Evolutionary conservation across 129 eudicot genomes (phyloP).

Genomic region (Saposhnikovia divaricata): DNA sequence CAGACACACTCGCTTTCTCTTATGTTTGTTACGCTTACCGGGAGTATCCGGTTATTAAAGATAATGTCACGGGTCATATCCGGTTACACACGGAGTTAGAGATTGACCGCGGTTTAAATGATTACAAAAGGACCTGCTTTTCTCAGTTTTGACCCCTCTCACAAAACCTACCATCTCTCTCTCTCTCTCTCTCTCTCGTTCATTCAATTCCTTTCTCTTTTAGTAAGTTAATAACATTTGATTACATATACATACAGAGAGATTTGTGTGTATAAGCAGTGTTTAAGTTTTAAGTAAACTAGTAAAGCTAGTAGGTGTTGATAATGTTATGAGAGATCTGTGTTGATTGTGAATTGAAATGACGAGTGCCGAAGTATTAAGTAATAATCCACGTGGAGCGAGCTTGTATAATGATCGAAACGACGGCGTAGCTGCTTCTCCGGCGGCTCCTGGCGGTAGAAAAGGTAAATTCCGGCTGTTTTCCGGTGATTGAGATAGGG

Average conservation of each 20-base stretch:
- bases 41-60: conserved; percentile 25
- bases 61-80: not conserved
- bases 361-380: conserved; percentile 58
- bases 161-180: conserved; percentile 17
- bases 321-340: conserved; percentile 67
- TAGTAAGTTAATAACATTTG: not conserved
- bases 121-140: conserved; percentile 21
- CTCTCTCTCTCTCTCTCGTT: conserved; percentile 5
- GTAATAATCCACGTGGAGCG: conserved; percentile 24
- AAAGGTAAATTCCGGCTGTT: conserved; percentile 45
- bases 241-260: not conserved
- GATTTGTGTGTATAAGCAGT: not conserved
- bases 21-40: conserved; percentile 29
- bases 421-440: conserved; percentile 26
- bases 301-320: not conserved
- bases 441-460: conserved; percentile 31
- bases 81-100: conserved; percentile 15
- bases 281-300: conserved; percentile 11
- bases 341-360: conserved; percentile 33
- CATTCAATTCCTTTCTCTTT: not conserved
- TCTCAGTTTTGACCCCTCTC: conserved; percentile 33
- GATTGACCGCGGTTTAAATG: conserved; percentile 42
- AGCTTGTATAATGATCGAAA: conserved; percentile 32
- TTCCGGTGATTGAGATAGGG: conserved; percentile 11
- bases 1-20: conserved; percentile 15